phyloP scores from a whole-genome alignment of 176 grass and related monocot species.

The Ensete glaucum region DNA sequence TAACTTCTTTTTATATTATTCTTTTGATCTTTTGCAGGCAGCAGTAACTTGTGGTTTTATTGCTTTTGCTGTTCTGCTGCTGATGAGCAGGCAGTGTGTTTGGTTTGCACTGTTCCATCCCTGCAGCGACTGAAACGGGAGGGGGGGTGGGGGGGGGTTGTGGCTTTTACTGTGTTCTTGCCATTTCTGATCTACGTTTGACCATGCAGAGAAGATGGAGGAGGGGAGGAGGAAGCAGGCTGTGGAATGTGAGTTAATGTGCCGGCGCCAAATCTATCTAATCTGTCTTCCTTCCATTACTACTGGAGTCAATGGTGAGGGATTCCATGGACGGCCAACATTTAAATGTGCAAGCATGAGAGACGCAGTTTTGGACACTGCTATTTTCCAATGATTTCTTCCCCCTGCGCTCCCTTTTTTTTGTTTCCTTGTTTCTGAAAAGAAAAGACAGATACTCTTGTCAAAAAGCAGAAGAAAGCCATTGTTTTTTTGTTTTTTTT shows the following conservation, averaged over 20 bases:
- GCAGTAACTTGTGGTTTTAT: not conserved
- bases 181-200: conserved; percentile 6
- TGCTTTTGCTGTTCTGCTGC: not conserved
- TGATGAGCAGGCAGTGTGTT: not conserved
- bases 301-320: not conserved
- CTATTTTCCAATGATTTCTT: too few relatives aligned
- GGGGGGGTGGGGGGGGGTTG: not conserved
- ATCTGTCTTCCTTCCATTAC: not conserved
- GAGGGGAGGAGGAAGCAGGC: not conserved
- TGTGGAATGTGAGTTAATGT: not conserved
- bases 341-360: too few relatives aligned
- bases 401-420: too few relatives aligned
- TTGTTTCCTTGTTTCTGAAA: too few relatives aligned
- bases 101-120: not conserved
- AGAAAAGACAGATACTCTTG: too few relatives aligned
- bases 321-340: not conserved
- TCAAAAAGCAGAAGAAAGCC: too few relatives aligned
- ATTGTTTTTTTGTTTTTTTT: too few relatives aligned
- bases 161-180: conserved; percentile 19
- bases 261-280: conserved; percentile 10
- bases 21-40: not conserved
- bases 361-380: too few relatives aligned
- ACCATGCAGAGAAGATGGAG: not conserved
- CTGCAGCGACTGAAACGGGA: not conserved
- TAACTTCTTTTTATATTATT: not conserved